phyloP scores from a whole-genome alignment of 164 flowering plant genomes.

The Platanus orientalis region DNA sequence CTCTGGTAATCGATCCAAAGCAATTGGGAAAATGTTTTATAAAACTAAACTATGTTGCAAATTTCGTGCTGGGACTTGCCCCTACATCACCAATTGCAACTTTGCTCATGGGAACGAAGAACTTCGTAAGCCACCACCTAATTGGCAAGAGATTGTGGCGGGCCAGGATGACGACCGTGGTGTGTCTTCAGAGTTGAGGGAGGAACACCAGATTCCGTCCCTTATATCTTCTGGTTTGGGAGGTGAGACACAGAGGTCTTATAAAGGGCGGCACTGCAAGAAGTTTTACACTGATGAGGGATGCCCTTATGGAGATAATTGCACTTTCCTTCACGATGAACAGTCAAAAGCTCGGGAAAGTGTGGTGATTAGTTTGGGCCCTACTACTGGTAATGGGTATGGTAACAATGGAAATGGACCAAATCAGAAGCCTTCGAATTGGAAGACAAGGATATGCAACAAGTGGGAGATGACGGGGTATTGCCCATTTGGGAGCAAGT shows the following conservation, averaged over 20 bases:
- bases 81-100: constrained; percentile 89
- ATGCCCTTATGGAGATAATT: constrained; percentile 90
- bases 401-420: constrained; percentile 40
- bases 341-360: constrained; percentile 88
- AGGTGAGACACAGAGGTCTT: constrained; percentile 72
- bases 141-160: constrained; percentile 98
- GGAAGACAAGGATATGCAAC: constrained; percentile 98
- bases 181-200: constrained; percentile 52
- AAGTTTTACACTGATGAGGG: constrained; percentile 98
- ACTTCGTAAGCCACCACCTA: constrained; percentile 87
- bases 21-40: constrained; percentile 93
- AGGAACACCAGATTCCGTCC: constrained; percentile 86
- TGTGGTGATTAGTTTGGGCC: constrained; percentile 93
- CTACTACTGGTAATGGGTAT: constrained; percentile 51
- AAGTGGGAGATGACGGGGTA: constrained; percentile 98
- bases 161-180: constrained; percentile 65
- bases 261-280: constrained; percentile 92
- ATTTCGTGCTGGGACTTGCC: constrained; percentile 88
- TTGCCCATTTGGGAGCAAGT: constrained; percentile 96
- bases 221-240: constrained; percentile 40
- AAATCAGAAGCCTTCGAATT: constrained; percentile 81
- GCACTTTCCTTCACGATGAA: constrained; percentile 94
- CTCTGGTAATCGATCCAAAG: constrained; percentile 49
- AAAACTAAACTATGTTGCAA: constrained; percentile 96
- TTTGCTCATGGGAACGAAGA: constrained; percentile 95